A percentile compares a stretch with the other conserved stretches of the same genome.
Conservation (phyloP, 345 rosid species). For the Moricandia arvensis region DNA sequence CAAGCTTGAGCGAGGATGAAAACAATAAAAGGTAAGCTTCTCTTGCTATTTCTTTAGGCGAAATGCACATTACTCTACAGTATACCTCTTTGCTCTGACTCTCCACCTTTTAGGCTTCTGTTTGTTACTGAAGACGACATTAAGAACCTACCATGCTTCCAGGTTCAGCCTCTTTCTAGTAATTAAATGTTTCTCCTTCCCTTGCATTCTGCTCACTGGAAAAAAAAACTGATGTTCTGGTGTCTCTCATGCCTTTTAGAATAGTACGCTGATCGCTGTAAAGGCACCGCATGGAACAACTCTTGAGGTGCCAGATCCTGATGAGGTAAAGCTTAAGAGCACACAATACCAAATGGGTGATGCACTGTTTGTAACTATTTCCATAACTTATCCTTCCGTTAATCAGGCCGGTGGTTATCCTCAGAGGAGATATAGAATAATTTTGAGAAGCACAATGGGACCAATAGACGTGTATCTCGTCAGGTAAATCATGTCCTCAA, state of each 20-base stretch:
- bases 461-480: slow-evolving; percentile 96
- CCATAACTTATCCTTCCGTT: slow-evolving; percentile 17
- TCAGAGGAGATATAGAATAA: slow-evolving; percentile 90
- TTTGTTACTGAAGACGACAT: slow-evolving; percentile 97
- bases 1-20: slow-evolving; percentile 88
- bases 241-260: slow-evolving; percentile 44
- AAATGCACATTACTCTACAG: background rate
- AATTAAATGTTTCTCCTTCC: slow-evolving; percentile 7
- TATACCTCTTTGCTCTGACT: slow-evolving; percentile 20
- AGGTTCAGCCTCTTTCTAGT: slow-evolving; percentile 47
- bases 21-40: slow-evolving; percentile 68
- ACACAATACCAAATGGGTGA: background rate
- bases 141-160: slow-evolving; percentile 88
- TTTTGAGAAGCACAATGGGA: slow-evolving; percentile 96
- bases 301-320: slow-evolving; percentile 98
- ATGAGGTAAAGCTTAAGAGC: slow-evolving; percentile 65
- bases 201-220: slow-evolving; percentile 11
- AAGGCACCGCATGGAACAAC: slow-evolving; percentile 99
- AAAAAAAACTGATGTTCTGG: slow-evolving; percentile 11
- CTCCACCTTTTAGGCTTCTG: slow-evolving; percentile 62
- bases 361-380: background rate
- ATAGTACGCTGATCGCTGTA: slow-evolving; percentile 89
- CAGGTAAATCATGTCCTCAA: slow-evolving; percentile 51
- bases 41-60: background rate
- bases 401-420: slow-evolving; percentile 82